Evolutionary conservation across 495 filamentous ascomycete genomes (phyloP).

Genomic region (Penicillium antarcticum): DNA sequence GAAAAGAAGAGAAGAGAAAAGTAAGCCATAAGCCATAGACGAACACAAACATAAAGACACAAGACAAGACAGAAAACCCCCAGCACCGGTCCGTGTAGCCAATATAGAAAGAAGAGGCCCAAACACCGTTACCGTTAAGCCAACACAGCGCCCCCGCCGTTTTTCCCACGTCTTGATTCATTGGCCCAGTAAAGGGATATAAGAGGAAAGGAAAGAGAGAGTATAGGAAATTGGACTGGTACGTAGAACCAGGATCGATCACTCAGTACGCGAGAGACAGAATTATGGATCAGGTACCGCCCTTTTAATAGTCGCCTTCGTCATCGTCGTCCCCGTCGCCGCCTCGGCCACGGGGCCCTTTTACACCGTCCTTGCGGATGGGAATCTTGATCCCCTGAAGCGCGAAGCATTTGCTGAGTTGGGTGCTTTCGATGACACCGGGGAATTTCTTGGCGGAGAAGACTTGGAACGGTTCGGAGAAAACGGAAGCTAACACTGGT

Average conservation of each 20-base stretch:
- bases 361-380: slow-evolving; percentile 80
- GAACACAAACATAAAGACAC: slow-evolving; percentile 7
- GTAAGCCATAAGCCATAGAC: slow-evolving; percentile 3
- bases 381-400: slow-evolving; percentile 96
- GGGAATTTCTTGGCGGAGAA: slow-evolving; percentile 98
- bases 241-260: neutral
- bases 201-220: slow-evolving; percentile 9
- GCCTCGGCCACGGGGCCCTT: slow-evolving; percentile 55
- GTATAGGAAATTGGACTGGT: slow-evolving; percentile 2
- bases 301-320: slow-evolving; percentile 30
- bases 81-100: slow-evolving; percentile 32
- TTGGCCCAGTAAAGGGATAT: slow-evolving; percentile 9
- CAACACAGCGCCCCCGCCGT: slow-evolving; percentile 19
- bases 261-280: neutral
- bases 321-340: slow-evolving; percentile 60
- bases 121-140: slow-evolving; percentile 30
- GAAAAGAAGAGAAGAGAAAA: neutral
- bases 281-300: neutral
- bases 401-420: slow-evolving; percentile 92
- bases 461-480: slow-evolving; percentile 88
- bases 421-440: slow-evolving; percentile 90
- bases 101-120: slow-evolving; percentile 20
- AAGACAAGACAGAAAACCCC: slow-evolving; percentile 15
- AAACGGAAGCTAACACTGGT: slow-evolving; percentile 82
- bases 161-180: slow-evolving; percentile 18